Base-by-base conservation (phyloP, 768 basidiomycete genomes). In the Coprinopsis marcescibilis region DNA sequence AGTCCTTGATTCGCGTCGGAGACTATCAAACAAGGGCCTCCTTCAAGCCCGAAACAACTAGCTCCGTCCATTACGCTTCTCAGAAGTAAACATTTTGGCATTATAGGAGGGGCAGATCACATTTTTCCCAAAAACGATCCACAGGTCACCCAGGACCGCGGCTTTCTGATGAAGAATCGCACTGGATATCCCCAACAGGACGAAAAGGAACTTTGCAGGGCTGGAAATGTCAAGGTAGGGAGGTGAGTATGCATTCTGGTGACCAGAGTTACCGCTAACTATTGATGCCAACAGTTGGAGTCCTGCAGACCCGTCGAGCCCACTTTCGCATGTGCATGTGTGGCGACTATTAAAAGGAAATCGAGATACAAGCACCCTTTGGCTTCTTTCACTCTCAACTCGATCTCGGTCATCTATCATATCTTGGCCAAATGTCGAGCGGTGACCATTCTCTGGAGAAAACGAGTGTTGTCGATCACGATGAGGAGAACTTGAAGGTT, bases 401-500 rank as follows among this genome's bases (percentile, higher is more conserved):
- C 20, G 11, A 24, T 24, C 21, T 23, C 38, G 17, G 38, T 8
- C 29, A 10, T 15, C 15, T 10, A 24, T 23, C 5, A 40, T 11
- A 36, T 11, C 21, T n/a, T n/a, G 8, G 29, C 29, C 17, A 15
- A 8, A 40, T 40, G 46, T n/a, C 65, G 32, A 20, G 10, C 14
- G 47, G 43, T 32, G 20, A 27, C 12, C 17, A 35, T 14, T 34
- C 21, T 2, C 6, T 15, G 13, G 29, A 33, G 13, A 41, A 48
- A 23, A 29, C 41, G 33, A 24, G 21, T 15, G 43, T 27, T 17
- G 14, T 45, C 17, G 39, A 48, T 40, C 38, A 17, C 36, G 48
- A 49, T 24, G 48, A 43, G 35, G 27, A n/a, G n/a, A n/a, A n/a
- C n/a, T n/a, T n/a, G n/a, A n/a, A 44, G 48, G 25, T 24, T 43